A percentile compares a stretch with the other conserved stretches of the same genome.
Evolutionary conservation across 2,329 filamentous ascomycete genomes (phyloP).

Genomic region (Diaporthe sp.): DNA sequence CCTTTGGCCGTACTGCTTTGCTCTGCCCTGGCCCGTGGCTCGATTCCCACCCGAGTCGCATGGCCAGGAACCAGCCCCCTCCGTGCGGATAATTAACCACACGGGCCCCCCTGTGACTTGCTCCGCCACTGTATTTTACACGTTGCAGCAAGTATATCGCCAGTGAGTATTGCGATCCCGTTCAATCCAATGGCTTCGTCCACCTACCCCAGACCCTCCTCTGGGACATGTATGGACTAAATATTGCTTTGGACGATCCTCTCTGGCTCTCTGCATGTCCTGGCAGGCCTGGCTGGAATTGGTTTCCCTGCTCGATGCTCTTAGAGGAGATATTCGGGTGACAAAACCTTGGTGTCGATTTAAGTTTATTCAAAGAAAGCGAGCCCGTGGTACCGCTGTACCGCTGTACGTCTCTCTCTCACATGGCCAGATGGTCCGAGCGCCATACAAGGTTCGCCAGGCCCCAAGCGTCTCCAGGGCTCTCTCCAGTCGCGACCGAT

Average conservation of each 20-base stretch:
- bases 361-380: not conserved
- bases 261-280: not conserved
- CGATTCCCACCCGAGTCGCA: not conserved
- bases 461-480: constrained; percentile 19
- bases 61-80: not conserved
- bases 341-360: not conserved
- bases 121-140: rapidly evolving
- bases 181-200: not conserved
- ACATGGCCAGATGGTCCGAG: not conserved
- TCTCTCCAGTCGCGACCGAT: constrained; percentile 34
- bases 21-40: constrained; percentile 1
- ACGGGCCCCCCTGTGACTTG: constrained; percentile 11
- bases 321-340: not conserved
- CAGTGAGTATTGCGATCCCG: not conserved
- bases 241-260: not conserved
- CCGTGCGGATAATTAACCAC: not conserved
- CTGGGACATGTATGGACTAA: not conserved
- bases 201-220: not conserved
- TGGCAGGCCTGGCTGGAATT: not conserved
- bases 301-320: not conserved
- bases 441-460: constrained; percentile 27
- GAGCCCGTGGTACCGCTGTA: not conserved
- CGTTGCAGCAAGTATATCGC: not conserved
- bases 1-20: not conserved
- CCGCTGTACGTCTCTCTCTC: not conserved